Evolutionary conservation across 345 rosid species (phyloP).

Genomic region (Eucalyptus coolabah): DNA sequence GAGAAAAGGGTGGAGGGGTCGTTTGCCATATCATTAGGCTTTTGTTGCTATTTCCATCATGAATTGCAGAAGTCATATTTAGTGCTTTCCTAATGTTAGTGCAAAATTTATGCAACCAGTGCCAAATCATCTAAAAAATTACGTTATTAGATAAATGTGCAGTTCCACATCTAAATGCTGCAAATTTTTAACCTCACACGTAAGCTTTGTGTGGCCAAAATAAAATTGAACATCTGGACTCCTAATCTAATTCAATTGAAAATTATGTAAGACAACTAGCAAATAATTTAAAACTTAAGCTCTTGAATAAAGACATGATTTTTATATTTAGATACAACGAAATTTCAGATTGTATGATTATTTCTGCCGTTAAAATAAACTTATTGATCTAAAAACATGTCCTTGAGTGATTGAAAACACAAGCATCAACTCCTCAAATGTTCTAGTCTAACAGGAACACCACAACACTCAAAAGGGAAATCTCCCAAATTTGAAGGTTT

Average conservation of each 20-base stretch:
- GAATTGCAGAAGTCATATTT: neutral
- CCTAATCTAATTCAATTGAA: neutral
- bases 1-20: neutral
- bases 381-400: neutral
- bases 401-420: neutral
- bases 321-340: neutral
- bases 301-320: neutral
- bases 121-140: neutral
- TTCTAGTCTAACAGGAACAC: neutral
- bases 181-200: neutral
- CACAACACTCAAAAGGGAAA: neutral
- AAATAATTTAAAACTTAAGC: neutral
- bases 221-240: neutral
- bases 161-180: neutral
- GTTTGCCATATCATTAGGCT: neutral
- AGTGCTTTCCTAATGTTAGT: neutral
- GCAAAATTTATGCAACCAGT: neutral
- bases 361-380: neutral
- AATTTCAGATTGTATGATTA: neutral
- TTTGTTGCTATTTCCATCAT: neutral
- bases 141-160: neutral
- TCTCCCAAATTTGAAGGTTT: neutral
- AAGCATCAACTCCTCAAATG: neutral
- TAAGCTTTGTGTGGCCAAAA: neutral
- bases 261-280: neutral